phyloP scores from a whole-genome alignment of 169 alveolate genomes.

The Pseudocohnilembus persalinus region DNA sequence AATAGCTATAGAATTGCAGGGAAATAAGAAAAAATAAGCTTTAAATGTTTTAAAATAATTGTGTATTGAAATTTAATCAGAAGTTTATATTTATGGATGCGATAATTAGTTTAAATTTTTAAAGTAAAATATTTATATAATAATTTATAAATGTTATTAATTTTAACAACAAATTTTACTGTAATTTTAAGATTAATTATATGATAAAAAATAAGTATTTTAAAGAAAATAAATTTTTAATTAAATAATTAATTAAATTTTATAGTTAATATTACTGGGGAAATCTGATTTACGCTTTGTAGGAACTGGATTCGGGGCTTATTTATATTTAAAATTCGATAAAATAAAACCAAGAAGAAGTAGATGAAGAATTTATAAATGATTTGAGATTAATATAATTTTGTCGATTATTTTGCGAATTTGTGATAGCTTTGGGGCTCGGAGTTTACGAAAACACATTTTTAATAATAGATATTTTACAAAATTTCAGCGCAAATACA shows the following conservation, averaged over 20 bases:
- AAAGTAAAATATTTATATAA: background rate
- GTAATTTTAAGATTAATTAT: background rate
- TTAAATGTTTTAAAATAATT: too few species aligned
- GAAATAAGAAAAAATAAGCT: background rate
- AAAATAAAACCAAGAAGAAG: background rate
- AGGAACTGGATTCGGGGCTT: background rate
- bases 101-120: background rate
- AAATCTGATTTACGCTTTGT: conserved; percentile 5
- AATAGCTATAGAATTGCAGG: background rate
- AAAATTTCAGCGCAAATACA: too few species aligned
- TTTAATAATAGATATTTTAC: too few species aligned
- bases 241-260: too few species aligned
- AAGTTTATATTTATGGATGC: background rate
- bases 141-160: background rate
- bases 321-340: background rate
- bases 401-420: background rate
- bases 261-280: conserved; percentile 1
- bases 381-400: too few species aligned
- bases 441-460: background rate
- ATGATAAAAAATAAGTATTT: too few species aligned
- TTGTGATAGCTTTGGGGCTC: background rate
- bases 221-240: too few species aligned
- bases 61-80: background rate
- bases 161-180: background rate
- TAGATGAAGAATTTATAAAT: background rate